Conservation (phyloP, 1,284 basidiomycete species). For the Rhodotorula mucilaginosa region DNA sequence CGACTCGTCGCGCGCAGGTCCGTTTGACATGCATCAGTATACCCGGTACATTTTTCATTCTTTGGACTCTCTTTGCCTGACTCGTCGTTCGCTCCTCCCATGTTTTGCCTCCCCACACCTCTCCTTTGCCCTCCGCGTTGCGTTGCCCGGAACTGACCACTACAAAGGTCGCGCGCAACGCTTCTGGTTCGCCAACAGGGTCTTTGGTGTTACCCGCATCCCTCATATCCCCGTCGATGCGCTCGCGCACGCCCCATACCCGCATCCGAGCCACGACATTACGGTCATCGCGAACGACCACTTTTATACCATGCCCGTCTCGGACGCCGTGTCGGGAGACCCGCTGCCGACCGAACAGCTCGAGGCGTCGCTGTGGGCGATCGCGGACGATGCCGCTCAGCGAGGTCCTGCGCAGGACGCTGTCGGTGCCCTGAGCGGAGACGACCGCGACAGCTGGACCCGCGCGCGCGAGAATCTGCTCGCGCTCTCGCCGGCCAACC, state of each 20-base stretch:
- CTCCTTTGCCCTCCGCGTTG: slow-evolving; percentile 60
- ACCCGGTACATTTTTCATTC: slow-evolving; percentile 47
- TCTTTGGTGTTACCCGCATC: slow-evolving; percentile 75
- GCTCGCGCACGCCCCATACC: slow-evolving; percentile 47
- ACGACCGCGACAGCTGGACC: slow-evolving; percentile 81
- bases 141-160: slow-evolving; percentile 47
- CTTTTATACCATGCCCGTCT: slow-evolving; percentile 75
- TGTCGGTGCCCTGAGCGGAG: slow-evolving; percentile 73
- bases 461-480: slow-evolving; percentile 73
- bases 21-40: slow-evolving; percentile 61
- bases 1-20: slow-evolving; percentile 56
- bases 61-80: slow-evolving; percentile 14
- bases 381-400: slow-evolving; percentile 66
- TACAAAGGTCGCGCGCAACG: slow-evolving; percentile 35
- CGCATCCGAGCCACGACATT: slow-evolving; percentile 60
- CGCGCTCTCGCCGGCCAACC: slow-evolving; percentile 65
- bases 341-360: slow-evolving; percentile 58
- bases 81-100: slow-evolving; percentile 3
- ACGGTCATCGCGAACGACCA: slow-evolving; percentile 75
- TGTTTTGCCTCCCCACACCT: slow-evolving; percentile 46
- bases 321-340: slow-evolving; percentile 50
- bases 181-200: slow-evolving; percentile 49
- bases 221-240: slow-evolving; percentile 54
- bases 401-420: slow-evolving; percentile 51
- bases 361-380: slow-evolving; percentile 63